Evolutionary conservation across 176 grass and related monocot genomes (phyloP).

Genomic region (Zea luxurians): DNA sequence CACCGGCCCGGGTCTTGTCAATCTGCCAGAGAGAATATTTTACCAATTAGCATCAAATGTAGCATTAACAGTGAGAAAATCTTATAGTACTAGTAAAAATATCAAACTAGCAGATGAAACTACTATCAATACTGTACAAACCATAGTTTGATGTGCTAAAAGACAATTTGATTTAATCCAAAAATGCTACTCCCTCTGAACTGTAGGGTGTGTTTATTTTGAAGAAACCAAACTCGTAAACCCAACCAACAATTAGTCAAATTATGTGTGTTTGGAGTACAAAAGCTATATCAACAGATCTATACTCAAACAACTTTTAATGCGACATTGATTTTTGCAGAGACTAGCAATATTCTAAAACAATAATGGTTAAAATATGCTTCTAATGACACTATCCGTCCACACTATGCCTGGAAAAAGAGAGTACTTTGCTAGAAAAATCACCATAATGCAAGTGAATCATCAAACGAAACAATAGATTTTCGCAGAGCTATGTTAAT

Average conservation of each 20-base stretch:
- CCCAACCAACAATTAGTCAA: background rate
- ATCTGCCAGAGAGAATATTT: constrained; percentile 50
- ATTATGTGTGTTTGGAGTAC: background rate
- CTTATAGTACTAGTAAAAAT: background rate
- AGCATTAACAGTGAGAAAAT: background rate
- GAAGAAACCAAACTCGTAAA: background rate
- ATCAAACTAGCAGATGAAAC: background rate
- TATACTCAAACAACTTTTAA: background rate
- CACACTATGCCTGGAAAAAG: background rate
- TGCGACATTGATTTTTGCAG: background rate
- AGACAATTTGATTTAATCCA: background rate
- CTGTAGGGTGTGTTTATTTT: background rate
- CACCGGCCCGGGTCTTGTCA: constrained; percentile 83
- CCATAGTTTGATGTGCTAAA: background rate
- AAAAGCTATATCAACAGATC: background rate
- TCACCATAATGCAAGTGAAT: background rate
- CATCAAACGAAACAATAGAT: constrained; percentile 2
- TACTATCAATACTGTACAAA: background rate
- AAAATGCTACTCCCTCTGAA: background rate
- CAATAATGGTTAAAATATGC: background rate
- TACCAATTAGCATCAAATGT: constrained; percentile 29
- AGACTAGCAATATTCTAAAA: background rate
- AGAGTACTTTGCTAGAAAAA: background rate
- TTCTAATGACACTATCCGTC: background rate
- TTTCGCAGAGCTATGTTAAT: background rate